Base-by-base conservation (phyloP, 352 stramenopile species). In the Peronospora tabacina region DNA sequence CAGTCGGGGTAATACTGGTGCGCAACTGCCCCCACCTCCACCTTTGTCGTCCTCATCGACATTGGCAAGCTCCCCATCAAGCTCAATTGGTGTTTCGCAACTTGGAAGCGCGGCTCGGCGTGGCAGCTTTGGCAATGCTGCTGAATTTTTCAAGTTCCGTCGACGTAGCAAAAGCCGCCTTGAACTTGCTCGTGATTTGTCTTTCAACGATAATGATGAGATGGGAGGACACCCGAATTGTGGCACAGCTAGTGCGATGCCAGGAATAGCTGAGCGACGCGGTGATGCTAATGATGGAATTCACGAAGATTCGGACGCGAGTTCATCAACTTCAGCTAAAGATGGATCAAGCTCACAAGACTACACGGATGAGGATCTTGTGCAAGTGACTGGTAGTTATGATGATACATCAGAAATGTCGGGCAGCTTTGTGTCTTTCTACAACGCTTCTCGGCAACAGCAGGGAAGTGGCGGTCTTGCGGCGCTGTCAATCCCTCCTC, bases 111-210 rank as follows among this genome's bases (percentile, higher is more conserved):
- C 67, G 8, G 63, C 64, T 41, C 65, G 79, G 33, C 78, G 81
- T 39, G 76, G 78, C 34, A 90, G 78, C 38, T 91, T 91, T 56
- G 81, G 81, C 1, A 91, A 91, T 55, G 81, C 81, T 16, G 81
- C 81, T 11, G 78, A 91, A 48, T 88, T 91, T 19, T 91, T 88
- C 59, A 89, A 89, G 47, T 91, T 89, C 35, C 81, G 81, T 39
- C 75, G 81, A 70, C 77, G 81, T 54, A 91, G 81, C 53, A 91
- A 91, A 68, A 91, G 81, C 29, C 81, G 81, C 11, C 62, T 91
- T 16, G 78, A 89, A 57, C 58, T 91, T 13, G 78, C 78, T 15
- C 75, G 81, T 19, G 81, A 91, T 33, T 54, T 89, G 43, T 68
- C 75, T 44, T 74, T 75, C 30, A 52, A 55, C 8, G 68, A 72